These are phyloP conservation scores for Marasmius sp. DNA, from an alignment of 1,284 basidiomycete species.

Conservation along the genomic window DNA sequence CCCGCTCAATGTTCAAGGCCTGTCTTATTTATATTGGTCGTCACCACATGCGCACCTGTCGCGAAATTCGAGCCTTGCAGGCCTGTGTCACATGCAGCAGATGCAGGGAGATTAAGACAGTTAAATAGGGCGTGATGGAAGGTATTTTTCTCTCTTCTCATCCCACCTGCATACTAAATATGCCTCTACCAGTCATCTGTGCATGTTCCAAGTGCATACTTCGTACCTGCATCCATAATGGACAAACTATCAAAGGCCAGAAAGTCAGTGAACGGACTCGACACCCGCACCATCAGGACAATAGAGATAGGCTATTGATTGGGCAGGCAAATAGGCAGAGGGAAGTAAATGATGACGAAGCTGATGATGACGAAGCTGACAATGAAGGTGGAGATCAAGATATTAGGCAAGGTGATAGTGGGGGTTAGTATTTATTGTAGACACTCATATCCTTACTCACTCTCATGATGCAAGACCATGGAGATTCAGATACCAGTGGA, in stretches of 20 bases:
- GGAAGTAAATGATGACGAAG: neutral
- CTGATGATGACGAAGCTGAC: neutral
- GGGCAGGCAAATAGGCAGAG: neutral
- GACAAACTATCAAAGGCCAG: neutral
- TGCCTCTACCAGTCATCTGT: constrained; percentile 13
- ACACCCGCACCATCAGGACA: neutral
- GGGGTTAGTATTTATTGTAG: neutral
- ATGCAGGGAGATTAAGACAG: no score
- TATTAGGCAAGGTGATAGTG: neutral
- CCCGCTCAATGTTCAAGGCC: no score
- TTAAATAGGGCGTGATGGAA: no score
- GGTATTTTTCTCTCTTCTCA: no score
- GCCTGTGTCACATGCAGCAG: no score
- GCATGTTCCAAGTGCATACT: constrained; percentile 10
- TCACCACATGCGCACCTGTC: no score
- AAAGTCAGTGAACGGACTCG: neutral
- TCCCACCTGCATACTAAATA: no score
- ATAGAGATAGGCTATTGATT: neutral
- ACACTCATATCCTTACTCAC: neutral
- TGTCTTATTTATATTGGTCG: no score
- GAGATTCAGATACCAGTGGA: neutral
- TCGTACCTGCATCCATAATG: constrained; percentile 3
- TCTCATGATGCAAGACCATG: neutral
- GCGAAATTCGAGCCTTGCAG: no score
- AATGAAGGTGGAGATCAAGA: neutral